These are phyloP conservation scores for Monosporozyma servazzii DNA, from an alignment of 805 yeast genomes.

Conservation along the genomic window DNA sequence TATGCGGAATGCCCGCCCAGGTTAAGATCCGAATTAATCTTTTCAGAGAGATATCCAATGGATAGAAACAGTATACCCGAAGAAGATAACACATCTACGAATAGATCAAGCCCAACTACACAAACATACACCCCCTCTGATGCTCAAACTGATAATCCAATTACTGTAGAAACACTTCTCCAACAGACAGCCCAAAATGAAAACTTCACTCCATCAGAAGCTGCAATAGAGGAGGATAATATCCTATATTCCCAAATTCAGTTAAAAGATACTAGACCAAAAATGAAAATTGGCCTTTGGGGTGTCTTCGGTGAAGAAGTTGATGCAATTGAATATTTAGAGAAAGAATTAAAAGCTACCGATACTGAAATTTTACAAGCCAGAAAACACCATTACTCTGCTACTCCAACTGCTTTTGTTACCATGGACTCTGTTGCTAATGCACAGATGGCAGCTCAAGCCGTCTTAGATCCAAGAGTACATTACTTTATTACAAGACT, in stretches of 20 bases:
- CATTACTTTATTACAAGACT: constrained; percentile 69
- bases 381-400: constrained; percentile 58
- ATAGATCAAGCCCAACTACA: neutral
- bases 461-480: constrained; percentile 83
- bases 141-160: constrained; percentile 3
- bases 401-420: constrained; percentile 86
- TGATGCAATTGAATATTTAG: constrained; percentile 74
- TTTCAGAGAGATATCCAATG: constrained; percentile 20
- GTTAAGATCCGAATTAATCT: constrained; percentile 15
- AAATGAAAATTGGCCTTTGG: constrained; percentile 45
- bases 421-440: constrained; percentile 93
- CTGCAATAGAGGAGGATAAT: constrained; percentile 11
- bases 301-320: constrained; percentile 61
- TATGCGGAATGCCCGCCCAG: constrained; percentile 27
- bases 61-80: constrained; percentile 4
- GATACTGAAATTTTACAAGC: constrained; percentile 64
- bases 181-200: constrained; percentile 1
- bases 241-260: constrained; percentile 20
- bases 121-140: neutral
- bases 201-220: neutral
- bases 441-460: constrained; percentile 95
- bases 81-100: neutral
- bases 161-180: constrained; percentile 1
- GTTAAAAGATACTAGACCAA: constrained; percentile 45
- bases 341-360: constrained; percentile 54